Evolutionary conservation across 1,284 basidiomycete species (phyloP), one percentile per base, ranked within the genome.

Genomic region (Dichomitus squalens): DNA sequence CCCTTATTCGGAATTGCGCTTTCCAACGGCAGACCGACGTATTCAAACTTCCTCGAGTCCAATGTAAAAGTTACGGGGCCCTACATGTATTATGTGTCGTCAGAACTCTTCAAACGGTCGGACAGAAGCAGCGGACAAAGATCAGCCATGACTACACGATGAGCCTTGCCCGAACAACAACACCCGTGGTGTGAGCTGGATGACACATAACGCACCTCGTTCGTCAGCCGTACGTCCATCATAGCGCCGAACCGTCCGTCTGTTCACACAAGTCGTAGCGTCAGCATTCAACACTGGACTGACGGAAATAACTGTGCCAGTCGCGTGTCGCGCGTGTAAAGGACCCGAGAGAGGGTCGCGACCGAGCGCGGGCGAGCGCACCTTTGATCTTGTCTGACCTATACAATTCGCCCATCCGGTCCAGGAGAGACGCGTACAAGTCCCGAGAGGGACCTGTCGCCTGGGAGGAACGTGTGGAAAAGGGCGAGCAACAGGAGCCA

Each of bases 181-280:
- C 29, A 27, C 27, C 27, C 25, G 27, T 27, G 25, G 41, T 8
- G 25, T n/a, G 27, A 23, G 52, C 27, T 21, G n/a, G 31, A 33
- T 38, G 52, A 57, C 35, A 52, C 18, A 34, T 9, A 47, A 69
- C 79, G 54, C 71, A 90, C 93, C 76, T 96, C 93, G 70, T 96
- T 96, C 35, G 82, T 88, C 53, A 96, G 74, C 58, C 79, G 84
- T 49, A 96, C 92, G 56, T 87, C 82, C 94, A 96, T 96, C 93
- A 95, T 95, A 4, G 93, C 94, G 33, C 93, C 93, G 70, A 96
- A 96, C 66, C 79, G 79, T n/a, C 94, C 94, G 71, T 95, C 93
- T 95, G 58, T 55, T 57, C 53, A 52, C 58, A 63, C 41, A 53
- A 52, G 50, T 48, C 23, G 44, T 43, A 51, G 25, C 21, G 54